Percentiles rank a stretch among this genome's conserved stretches.
These are phyloP conservation scores for Magnaporthiopsis rhizophila DNA, from an alignment of 2,329 filamentous ascomycete species.

Conservation along the genomic window DNA sequence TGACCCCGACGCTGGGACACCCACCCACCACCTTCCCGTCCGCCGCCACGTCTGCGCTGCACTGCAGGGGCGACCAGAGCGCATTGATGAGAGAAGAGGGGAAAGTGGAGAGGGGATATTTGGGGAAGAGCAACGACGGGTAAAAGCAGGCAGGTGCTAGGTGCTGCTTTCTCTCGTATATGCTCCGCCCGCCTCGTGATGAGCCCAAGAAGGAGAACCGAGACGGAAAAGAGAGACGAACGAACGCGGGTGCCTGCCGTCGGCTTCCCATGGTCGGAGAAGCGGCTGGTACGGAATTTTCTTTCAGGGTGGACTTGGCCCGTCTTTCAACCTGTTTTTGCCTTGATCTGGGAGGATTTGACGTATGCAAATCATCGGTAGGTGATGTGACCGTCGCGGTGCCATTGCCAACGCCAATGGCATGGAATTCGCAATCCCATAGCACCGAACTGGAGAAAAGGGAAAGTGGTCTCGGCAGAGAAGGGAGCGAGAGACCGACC, in stretches of 20 bases:
- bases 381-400: not conserved
- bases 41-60: not conserved
- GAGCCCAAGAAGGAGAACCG: no score
- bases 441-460: not conserved
- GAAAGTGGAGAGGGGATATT: not conserved
- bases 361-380: not conserved
- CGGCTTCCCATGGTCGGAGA: no score
- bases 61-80: not conserved
- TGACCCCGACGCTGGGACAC: not conserved
- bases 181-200: no score
- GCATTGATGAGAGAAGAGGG: no score
- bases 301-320: not conserved
- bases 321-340: not conserved
- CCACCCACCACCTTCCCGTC: not conserved
- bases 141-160: not conserved
- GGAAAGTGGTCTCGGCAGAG: not conserved
- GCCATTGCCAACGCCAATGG: not conserved
- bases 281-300: not conserved
- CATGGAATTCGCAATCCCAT: not conserved
- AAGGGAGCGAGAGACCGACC: not conserved
- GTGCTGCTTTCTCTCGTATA: no score
- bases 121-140: not conserved
- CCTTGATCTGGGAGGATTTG: not conserved
- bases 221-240: no score
- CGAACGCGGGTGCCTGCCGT: no score